A percentile compares a stretch with the other conserved stretches of the same genome.
Evolutionary conservation across 169 alveolate species (phyloP).

Genomic region (Plasmodium knowlesi): DNA sequence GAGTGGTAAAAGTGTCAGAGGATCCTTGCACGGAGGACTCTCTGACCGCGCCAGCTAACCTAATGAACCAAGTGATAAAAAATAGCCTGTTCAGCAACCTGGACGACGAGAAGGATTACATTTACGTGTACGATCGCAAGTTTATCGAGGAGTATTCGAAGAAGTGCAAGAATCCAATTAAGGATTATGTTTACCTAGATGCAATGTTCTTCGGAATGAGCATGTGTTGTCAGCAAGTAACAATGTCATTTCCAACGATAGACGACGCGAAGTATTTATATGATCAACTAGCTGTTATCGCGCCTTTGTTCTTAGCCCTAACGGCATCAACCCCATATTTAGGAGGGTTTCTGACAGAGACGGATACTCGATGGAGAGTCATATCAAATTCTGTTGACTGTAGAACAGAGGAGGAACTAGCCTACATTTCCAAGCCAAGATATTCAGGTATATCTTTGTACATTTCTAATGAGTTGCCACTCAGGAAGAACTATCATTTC

Average conservation of each 20-base stretch:
- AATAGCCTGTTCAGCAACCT: conserved; percentile 45
- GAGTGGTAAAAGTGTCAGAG: background rate
- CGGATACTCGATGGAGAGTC: conserved; percentile 95
- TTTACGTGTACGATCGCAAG: conserved; percentile 47
- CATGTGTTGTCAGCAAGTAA: conserved; percentile 92
- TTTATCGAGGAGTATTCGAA: conserved; percentile 55
- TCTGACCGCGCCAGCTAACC: background rate
- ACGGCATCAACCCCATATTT: conserved; percentile 94
- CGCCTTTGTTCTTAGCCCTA: conserved; percentile 94
- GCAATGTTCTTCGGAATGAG: conserved; percentile 98
- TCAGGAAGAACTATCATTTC: conserved; percentile 76
- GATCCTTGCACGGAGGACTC: background rate
- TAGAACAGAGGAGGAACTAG: conserved; percentile 91
- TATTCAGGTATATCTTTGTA: conserved; percentile 92
- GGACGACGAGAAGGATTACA: conserved; percentile 57
- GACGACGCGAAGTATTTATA: conserved; percentile 92
- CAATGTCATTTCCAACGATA: conserved; percentile 88
- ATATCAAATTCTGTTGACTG: conserved; percentile 94
- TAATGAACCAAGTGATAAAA: conserved; percentile 30
- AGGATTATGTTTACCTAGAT: conserved; percentile 93
- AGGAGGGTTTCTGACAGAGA: conserved; percentile 92
- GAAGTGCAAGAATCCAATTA: conserved; percentile 84
- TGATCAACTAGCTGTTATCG: conserved; percentile 93
- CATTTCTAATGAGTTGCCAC: conserved; percentile 86
- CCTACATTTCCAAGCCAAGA: conserved; percentile 90